Base-by-base conservation (phyloP, 176 grass and related monocot genomes). In the Carex scoparia region DNA sequence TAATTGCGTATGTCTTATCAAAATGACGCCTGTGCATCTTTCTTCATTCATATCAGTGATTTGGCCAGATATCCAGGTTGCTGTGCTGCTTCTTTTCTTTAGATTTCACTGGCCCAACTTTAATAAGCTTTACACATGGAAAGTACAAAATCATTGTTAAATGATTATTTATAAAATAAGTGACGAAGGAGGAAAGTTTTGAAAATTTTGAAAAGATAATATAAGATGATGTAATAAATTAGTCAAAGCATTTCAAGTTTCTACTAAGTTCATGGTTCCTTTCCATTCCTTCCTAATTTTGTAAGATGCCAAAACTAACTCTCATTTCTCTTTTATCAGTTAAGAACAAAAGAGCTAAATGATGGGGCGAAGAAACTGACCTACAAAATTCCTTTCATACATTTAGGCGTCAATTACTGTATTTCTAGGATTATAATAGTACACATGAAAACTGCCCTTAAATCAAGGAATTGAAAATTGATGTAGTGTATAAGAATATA, bases 21-120 rank as follows among this genome's bases (percentile, higher is more conserved):
- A 68, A 55, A 83, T 67, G 42, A 12, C 48, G 49, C 13, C 80
- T 23, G 19, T 54, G 10, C 12, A 32, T 2, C 46, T 77, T 55
- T 77, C 28, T 53, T 77, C 73, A 27, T 77, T 77, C 49, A 77
- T 77, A 77, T 75, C 73, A 77, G 46, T 77, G 49, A 13, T 30
- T 14, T 77, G 49, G 27, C 49, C 49, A 77, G 27, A 33, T 77
- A 30, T 56, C 18, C 46, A 77, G 49, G 27, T 55, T 77, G 73
- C 2, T 4, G 7, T 76, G n/a, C 72, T 13, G 23, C 42, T 4
- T 33, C 49, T 55, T 77, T 77, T 55, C 73, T 56, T 77, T 55
- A 56, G 23, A 56, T 5, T 56, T 73, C 42, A 76, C 72, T 76
- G 42, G 48, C 4, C 1, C 44, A 31, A 31, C 15, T 76, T 31